Conservation (phyloP, 352 stramenopile species). For the Phytophthora capsici region DNA sequence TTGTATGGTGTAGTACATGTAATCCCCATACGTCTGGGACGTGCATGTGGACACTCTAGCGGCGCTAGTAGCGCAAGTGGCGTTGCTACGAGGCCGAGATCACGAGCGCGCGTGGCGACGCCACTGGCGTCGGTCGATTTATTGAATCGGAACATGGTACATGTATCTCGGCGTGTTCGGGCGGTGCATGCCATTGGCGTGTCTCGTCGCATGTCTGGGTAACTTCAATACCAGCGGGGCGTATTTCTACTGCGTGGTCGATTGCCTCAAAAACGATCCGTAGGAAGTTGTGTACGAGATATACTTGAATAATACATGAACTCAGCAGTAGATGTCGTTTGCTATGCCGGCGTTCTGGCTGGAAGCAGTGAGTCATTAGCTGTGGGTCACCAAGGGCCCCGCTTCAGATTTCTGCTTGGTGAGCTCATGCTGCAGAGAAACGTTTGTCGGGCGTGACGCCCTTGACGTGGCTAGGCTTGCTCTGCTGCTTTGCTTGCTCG, state of each 20-base stretch:
- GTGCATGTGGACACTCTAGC: neutral
- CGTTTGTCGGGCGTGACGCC: neutral
- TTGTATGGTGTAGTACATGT: conserved; percentile 14
- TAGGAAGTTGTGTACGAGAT: no score
- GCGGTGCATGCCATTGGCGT: neutral
- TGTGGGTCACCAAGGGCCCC: neutral
- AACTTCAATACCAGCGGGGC: conserved; percentile 20
- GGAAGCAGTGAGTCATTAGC: neutral
- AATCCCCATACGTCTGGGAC: neutral
- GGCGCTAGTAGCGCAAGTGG: neutral
- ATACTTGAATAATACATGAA: no score
- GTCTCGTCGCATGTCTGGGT: conserved; percentile 20
- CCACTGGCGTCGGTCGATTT: neutral
- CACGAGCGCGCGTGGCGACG: conserved; percentile 4
- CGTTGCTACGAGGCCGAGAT: neutral
- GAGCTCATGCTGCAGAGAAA: neutral
- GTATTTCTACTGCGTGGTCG: neutral
- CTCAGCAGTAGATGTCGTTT: neutral
- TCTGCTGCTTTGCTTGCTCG: neutral
- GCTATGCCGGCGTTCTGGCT: neutral
- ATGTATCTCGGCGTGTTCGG: neutral
- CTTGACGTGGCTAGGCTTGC: neutral
- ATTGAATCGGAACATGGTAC: no score
- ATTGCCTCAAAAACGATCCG: neutral
- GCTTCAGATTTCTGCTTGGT: conserved; percentile 5